Evolutionary conservation across 2,329 filamentous ascomycete genomes (phyloP), one percentile per base, ranked within the genome.

Genomic region (Alternaria triticina): DNA sequence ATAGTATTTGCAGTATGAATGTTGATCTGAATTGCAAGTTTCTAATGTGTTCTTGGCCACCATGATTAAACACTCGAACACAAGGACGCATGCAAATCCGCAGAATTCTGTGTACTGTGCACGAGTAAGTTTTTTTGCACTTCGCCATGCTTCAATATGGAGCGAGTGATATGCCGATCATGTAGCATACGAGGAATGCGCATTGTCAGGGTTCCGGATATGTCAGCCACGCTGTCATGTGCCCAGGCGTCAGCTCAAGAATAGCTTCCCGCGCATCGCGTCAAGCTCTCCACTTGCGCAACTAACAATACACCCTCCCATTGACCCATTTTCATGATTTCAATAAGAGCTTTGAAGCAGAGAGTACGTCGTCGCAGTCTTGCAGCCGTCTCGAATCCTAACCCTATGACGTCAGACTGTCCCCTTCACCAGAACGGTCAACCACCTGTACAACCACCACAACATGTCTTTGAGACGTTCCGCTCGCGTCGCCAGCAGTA

Each of bases 391-490:
- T 25, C 28, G 36, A 0, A 47, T 45, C 22, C 57, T 58, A 30
- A 67, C 57, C 61, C 44, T 30, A 58, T 73, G 72, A 74, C 70
- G 72, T 73, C 68, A 74, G 72, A 57, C 51, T 8, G 15, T 47
- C 51, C 28, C 52, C 36, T 54, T 59, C 30, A 61, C 25, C 25
- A 64, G 45, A 54, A 57, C 23, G 17, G 5, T 30, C 9, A 51
- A n/a, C 40, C 13, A 25, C 54, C 55, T 46, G 11, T 27, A 44
- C 20, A 61, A 15, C 28, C 54, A 10, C 25, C 28, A 65, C 65
- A 76, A 22, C 52, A 87, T 88, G 86, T 83, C 85, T 43, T 76
- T 86, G 11, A 77, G 86, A 66, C 84, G 86, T 57, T 88, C 86
- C 49, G 77, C 83, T 45, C 82, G 86, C 47, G 79, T 86, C 30